Base-by-base conservation (phyloP, 2,329 filamentous ascomycete species). In the Arachnomyces sp. region DNA sequence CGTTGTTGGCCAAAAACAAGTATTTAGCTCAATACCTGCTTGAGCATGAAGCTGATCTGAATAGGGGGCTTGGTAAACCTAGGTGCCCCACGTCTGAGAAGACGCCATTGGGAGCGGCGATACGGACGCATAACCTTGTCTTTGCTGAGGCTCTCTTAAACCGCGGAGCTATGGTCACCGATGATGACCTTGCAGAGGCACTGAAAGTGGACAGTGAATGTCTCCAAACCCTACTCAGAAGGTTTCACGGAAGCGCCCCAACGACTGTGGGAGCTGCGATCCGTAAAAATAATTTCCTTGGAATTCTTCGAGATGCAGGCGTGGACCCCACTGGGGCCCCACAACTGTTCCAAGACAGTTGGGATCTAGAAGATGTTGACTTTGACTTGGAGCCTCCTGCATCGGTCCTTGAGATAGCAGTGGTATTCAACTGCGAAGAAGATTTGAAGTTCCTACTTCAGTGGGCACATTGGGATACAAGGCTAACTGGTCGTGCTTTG, bases 231-330 rank as follows among this genome's bases (percentile, higher is more conserved):
- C 29, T 34, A 25, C 31, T 40, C 4, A 34, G 14, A 34, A 17
- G 18, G 7, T 46, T 48, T 17, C 18, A 3, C 2, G 44, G 45
- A 44, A 37, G 25, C 12, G 44, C 40, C 9, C 40, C 45, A 13
- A 42, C 31, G 4, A 13, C 45, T 18, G 36, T 42, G 12, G 31
- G 15, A 16, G 28, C 12, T 25, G 29, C 38, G 38, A 34, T 40
- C 13, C 13, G 4, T 5, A 34, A 40, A 8, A n/a, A n/a, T 2
- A n/a, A 34, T 21, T 17, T 12, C 16, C 32, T 34, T 36, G 38
- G 9, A 15, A 40, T 31, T 33, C 25, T 48, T 29, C 45, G 29
- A 39, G 31, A 38, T 25, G 36, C 40, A 30, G 34, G 35, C 16
- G 32, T 46, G n/a, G 29, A 38, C 31, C 28, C 36, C 14, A 42